Evolutionary conservation across 2,329 filamentous ascomycete genomes (phyloP), one percentile per base, ranked within the genome.

Genomic region (Stachybotrys chartarum): DNA sequence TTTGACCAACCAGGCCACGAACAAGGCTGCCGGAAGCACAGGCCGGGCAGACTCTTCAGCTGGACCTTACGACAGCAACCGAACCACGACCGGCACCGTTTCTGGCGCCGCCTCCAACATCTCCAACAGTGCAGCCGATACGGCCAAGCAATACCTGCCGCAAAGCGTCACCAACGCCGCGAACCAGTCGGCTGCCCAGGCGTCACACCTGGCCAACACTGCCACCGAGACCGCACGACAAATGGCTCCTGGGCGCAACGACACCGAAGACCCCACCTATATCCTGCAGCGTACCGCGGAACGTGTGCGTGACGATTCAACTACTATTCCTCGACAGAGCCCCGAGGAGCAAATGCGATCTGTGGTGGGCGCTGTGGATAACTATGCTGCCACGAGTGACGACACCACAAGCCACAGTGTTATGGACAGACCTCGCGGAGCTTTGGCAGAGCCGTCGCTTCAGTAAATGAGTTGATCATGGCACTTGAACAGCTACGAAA

Each of bases 1-100:
- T n/a, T 14, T 61, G 1, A n/a, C 50, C 4, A 49, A 17, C 45
- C 52, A 54, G 16, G 30, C 49, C 24, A 49, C n/a, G 42, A 46
- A 52, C n/a, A 52, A 17, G 32, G 31, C 35, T 24, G 4, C 24
- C 24, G 24, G 3, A 24, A 24, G 24, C 24, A 24, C 24, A 24
- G 24, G 24, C 24, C 24, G 24, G 24, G 24, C 24, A 24, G 4
- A 24, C 24, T 24, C 24, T 24, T 24, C 45, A 6, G 17, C 45
- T 47, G 35, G 35, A 42, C 35, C 35, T 24, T 42, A 42, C 35
- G 4, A 24, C 16, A 12, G 3, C 39, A 44, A 12, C 18, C 45
- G 7, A 17, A 3, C 18, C 16, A 47, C 45, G 10, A 17, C 45
- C 8, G 35, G 14, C 3, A 14, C 35, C 35, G 35, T 42, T 10